Evolutionary conservation across 306 rosid species (phyloP), one percentile per base, ranked within the genome.

Genomic region (Psophocarpus tetragonolobus): DNA sequence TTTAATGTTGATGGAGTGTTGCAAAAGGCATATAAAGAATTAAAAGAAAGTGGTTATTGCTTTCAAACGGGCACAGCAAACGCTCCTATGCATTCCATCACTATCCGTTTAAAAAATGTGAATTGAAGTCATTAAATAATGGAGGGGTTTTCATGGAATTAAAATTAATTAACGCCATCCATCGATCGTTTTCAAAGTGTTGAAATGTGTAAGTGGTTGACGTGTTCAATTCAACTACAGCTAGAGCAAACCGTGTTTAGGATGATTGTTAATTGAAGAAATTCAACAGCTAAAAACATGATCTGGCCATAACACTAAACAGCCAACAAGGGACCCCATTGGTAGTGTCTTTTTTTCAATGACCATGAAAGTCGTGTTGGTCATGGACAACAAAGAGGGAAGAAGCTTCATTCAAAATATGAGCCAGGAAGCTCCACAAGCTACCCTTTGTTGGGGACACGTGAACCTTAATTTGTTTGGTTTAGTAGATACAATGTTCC

Each of bases 251-350:
- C 47, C 48, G 39, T 68, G 79, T 77, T 39, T 11, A 61, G 60
- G 58, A 35, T 77, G 58, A 35, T 77, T 18, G 17, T 65, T 77
- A 56, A 62, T 51, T 17, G 36, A 72, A 71, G 67, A 72, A 65
- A 78, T 13, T 51, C 75, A 77, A 67, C 71, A 48, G 42, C 80
- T 60, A 51, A 62, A 71, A 71, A 8, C 17, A 73, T 85, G 83
- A 60, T 15, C 71, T 81, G 85, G 77, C 83, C 3, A 17, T 35
- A 76, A 73, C 51, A 73, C 3, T 32, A 5, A 82, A 82, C 75
- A 78, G 72, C 78, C 30, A 85, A 68, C 66, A 71, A 33, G 85
- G 88, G 65, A 79, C 85, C 85, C 84, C 35, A 26, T 26, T 51
- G 44, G 41, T 50, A 48, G 18, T 84, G 85, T 77, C 38, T 7